These are phyloP conservation scores for Symbiodinium pilosum DNA, from an alignment of 73 alveolate genomes.

Conservation along the genomic window DNA sequence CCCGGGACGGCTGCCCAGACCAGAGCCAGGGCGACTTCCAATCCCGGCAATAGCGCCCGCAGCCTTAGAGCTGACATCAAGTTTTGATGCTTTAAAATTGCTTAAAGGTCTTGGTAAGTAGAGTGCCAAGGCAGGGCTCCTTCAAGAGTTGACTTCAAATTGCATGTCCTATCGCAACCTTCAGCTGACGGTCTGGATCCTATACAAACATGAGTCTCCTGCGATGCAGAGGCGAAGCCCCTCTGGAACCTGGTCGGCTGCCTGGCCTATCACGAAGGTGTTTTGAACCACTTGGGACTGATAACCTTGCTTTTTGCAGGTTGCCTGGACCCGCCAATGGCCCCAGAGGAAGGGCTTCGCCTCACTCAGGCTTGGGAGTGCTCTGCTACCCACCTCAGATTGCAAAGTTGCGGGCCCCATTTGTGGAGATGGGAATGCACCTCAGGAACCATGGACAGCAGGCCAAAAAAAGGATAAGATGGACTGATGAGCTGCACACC, in stretches of 20 bases:
- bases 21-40: conserved; percentile 25
- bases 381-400: background rate
- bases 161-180: background rate
- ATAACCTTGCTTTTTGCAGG: no score
- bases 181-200: background rate
- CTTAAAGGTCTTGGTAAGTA: background rate
- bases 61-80: conserved; percentile 19
- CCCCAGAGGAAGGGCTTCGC: conserved; percentile 87
- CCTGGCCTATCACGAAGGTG: conserved; percentile 48
- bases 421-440: conserved; percentile 36
- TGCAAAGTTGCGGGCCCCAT: conserved; percentile 3
- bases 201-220: conserved; percentile 20
- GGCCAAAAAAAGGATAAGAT: background rate
- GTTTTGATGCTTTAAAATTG: background rate
- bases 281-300: no score
- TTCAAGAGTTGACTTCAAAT: background rate
- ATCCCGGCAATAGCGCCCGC: conserved; percentile 82
- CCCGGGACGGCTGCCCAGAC: conserved; percentile 68
- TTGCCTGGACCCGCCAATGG: background rate
- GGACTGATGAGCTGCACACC: no score
- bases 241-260: conserved; percentile 88
- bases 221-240: conserved; percentile 62
- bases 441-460: background rate
- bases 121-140: background rate
- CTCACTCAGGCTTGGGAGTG: background rate